Percentiles rank a stretch among this genome's conserved stretches.
phyloP scores from a whole-genome alignment of 768 basidiomycete genomes.

The Leccinum sublutescens region DNA sequence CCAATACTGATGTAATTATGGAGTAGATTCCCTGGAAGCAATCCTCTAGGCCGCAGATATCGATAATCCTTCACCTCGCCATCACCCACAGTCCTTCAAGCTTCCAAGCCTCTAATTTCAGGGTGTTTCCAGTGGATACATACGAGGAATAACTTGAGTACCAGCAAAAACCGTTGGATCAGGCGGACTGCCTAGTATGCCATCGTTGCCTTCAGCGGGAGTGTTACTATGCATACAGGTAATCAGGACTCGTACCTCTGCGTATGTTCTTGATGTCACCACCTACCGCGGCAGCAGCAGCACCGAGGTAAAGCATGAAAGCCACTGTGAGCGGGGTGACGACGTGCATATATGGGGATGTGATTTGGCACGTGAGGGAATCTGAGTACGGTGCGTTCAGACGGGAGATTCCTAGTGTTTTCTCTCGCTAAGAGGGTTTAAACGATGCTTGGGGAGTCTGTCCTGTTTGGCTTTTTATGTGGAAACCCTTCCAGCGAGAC shows the following conservation, averaged over 20 bases:
- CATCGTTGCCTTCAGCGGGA: neutral
- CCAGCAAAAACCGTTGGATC: neutral
- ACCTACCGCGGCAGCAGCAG: neutral
- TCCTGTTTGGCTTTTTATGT: neutral
- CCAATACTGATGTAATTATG: neutral
- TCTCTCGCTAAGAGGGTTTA: neutral
- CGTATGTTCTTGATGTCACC: neutral
- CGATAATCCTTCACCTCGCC: neutral
- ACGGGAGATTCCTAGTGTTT: neutral
- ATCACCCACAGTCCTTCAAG: neutral
- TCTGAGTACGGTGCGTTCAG: neutral
- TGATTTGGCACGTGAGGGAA: neutral
- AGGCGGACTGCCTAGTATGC: neutral
- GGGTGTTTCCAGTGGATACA: neutral
- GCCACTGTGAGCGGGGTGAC: neutral
- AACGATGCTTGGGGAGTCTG: neutral
- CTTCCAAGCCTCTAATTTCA: neutral
- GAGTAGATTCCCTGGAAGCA: neutral
- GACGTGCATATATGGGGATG: neutral
- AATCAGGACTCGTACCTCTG: neutral
- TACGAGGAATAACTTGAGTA: neutral
- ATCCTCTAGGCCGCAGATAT: neutral
- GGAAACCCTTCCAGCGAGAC: neutral
- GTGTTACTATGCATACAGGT: neutral
- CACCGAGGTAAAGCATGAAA: neutral